Base-by-base conservation (phyloP, 768 basidiomycete genomes). In the Amanita subjunquillea region DNA sequence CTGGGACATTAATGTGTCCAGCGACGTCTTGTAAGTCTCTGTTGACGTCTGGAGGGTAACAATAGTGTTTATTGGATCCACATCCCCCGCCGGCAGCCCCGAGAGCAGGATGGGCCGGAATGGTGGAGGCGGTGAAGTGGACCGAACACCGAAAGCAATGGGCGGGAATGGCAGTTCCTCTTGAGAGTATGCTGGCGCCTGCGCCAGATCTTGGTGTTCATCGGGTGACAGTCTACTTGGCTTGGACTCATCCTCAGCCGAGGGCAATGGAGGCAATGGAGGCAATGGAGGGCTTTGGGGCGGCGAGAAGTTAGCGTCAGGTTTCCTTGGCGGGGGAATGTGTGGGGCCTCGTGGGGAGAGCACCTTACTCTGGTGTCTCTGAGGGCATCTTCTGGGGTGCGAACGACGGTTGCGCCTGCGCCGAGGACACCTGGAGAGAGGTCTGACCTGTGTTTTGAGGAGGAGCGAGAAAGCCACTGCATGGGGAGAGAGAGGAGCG, bases 371-470 rank as follows among this genome's bases (percentile, higher is more conserved):
- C 70, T 66, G 0, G 75, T 74, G 45, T 74, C 75, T 43, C 72
- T 70, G 29, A 91, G 70, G 20, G 88, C 88, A 51, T 91, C 89
- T 57, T 85, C 81, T 6, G 89, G 89, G 0, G 89, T 91, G 53
- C 82, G 73, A 36, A 91, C 88, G 29, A 91, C 71, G 1, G 74
- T 83, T 12, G 88, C 88, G 38, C 88, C 87, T 17, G 76, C 62
- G n/a, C 85, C 87, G 17, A 87, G 75, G 3, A 69, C 64, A 2
- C 79, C 79, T 40, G 65, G 72, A 10, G 79, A 74, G 6, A 68
- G 55, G 41, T 67, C 60, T 37, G 70, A 63, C 42, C 69, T 60
- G 56, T 75, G 64, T 57, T 70, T 73, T 32, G 68, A 65, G 10
- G 67, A 62, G 8, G 61, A 65, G 23, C 76, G 71, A 27, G 74